Evolutionary conservation across 805 yeast species (phyloP).

Genomic region (Yamadazyma sp.): DNA sequence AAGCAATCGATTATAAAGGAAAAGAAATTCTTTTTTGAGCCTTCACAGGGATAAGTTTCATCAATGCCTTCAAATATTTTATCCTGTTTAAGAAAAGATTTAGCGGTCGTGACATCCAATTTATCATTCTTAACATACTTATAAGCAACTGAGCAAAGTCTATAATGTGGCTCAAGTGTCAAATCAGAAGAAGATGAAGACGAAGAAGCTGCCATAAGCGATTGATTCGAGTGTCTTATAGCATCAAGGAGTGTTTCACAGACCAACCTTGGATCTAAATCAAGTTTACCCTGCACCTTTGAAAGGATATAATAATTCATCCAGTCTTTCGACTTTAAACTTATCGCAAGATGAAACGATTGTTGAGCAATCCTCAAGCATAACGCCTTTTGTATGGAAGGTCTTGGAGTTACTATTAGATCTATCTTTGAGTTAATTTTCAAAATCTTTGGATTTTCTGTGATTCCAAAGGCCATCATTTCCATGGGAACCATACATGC

Average conservation of each 20-base stretch:
- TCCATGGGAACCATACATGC: slow-evolving; percentile 64
- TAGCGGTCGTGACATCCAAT: slow-evolving; percentile 36
- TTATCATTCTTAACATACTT: slow-evolving; percentile 47
- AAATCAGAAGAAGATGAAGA: slow-evolving; percentile 44
- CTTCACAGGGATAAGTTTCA: slow-evolving; percentile 3
- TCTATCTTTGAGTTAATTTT: slow-evolving; percentile 21
- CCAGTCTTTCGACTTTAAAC: slow-evolving; percentile 55
- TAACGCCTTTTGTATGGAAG: slow-evolving; percentile 19
- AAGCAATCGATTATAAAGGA: slow-evolving; percentile 44
- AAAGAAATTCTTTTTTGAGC: slow-evolving; percentile 26
- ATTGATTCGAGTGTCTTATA: slow-evolving; percentile 38
- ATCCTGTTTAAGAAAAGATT: slow-evolving; percentile 38
- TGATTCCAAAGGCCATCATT: slow-evolving; percentile 51
- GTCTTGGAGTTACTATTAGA: slow-evolving; percentile 18
- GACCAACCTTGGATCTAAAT: slow-evolving; percentile 26
- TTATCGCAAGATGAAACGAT: slow-evolving; percentile 47
- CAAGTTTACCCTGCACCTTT: slow-evolving; percentile 54
- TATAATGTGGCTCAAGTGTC: slow-evolving; percentile 77
- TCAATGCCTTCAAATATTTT: slow-evolving; percentile 16
- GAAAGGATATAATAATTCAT: slow-evolving; percentile 52
- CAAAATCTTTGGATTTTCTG: slow-evolving; percentile 32
- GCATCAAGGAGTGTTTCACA: slow-evolving; percentile 44
- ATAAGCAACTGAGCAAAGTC: slow-evolving; percentile 52
- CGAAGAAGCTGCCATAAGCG: slow-evolving; percentile 17
- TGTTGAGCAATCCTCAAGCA: slow-evolving; percentile 40